A percentile compares a stretch with the other conserved stretches of the same genome.
These are phyloP conservation scores for Cutaneotrichosporon sp. DNA, from an alignment of 1,284 basidiomycete genomes.

Conservation along the genomic window DNA sequence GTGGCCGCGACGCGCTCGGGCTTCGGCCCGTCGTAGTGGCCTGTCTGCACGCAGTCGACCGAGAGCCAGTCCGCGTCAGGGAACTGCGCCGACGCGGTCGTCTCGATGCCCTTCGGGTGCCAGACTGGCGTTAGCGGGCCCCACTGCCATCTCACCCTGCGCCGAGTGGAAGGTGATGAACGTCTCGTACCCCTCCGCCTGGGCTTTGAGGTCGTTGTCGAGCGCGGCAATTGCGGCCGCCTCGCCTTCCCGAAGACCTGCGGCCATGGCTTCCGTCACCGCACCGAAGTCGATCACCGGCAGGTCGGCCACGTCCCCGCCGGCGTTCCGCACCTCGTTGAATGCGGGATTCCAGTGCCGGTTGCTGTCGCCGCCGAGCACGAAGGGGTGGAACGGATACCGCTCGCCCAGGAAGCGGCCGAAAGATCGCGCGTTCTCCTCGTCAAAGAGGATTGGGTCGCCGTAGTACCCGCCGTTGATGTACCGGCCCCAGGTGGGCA, in stretches of 20 bases:
- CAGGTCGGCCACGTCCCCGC: not conserved
- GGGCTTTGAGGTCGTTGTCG: not conserved
- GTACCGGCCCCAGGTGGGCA: slow-evolving; percentile 30
- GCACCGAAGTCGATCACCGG: slow-evolving; percentile 15
- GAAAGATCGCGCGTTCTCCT: slow-evolving; percentile 17
- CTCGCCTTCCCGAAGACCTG: slow-evolving; percentile 13
- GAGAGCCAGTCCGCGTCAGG: slow-evolving; percentile 21
- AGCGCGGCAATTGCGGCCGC: not conserved
- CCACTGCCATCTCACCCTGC: slow-evolving; percentile 9
- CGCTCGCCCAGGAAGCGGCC: slow-evolving; percentile 26
- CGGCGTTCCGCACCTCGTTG: not conserved
- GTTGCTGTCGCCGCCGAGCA: slow-evolving; percentile 28
- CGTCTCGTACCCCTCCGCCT: slow-evolving; percentile 12
- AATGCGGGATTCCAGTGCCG: slow-evolving; percentile 26
- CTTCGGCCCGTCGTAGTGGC: slow-evolving; percentile 16
- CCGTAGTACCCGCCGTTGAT: slow-evolving; percentile 28
- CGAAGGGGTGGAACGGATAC: slow-evolving; percentile 29
- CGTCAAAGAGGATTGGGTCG: slow-evolving; percentile 24
- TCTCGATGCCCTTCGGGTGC: not conserved
- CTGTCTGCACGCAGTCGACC: slow-evolving; percentile 24
- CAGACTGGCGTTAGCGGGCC: not conserved
- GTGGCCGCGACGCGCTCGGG: not conserved
- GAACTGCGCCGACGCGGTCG: slow-evolving; percentile 16
- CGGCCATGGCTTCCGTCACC: slow-evolving; percentile 16
- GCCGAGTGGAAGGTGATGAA: slow-evolving; percentile 28